phyloP scores from a whole-genome alignment of 1,284 basidiomycete species.

The Sporisorium iseilematis-ciliati region DNA sequence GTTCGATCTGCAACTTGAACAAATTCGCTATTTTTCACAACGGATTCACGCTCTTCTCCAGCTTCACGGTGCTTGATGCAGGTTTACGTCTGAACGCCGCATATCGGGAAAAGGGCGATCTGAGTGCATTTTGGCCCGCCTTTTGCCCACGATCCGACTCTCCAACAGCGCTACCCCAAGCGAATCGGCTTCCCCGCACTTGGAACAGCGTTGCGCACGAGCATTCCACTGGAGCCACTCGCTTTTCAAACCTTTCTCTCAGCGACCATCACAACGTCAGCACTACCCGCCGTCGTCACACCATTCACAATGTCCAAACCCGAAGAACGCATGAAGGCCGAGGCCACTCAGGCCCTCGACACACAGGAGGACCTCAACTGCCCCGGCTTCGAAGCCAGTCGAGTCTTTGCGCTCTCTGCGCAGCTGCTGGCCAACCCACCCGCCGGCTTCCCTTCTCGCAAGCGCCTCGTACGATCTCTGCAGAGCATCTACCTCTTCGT shows the following conservation, averaged over 20 bases:
- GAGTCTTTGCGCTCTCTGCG: slow-evolving; percentile 61
- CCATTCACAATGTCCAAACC: slow-evolving; percentile 21
- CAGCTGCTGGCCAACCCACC: slow-evolving; percentile 56
- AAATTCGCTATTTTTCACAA: background rate
- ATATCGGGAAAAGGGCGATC: background rate
- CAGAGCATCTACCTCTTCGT: slow-evolving; percentile 64
- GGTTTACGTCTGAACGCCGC: slow-evolving; percentile 2
- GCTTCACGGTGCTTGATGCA: too few relatives aligned
- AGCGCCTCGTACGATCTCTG: slow-evolving; percentile 55
- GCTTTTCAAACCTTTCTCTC: background rate
- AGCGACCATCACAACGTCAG: background rate
- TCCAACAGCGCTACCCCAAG: background rate
- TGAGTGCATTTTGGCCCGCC: slow-evolving; percentile 6
- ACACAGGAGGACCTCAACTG: slow-evolving; percentile 52
- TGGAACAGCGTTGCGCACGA: slow-evolving; percentile 1
- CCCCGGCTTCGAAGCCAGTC: slow-evolving; percentile 62
- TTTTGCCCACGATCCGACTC: background rate
- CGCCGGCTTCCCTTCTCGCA: slow-evolving; percentile 52
- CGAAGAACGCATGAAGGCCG: slow-evolving; percentile 45
- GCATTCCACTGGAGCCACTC: background rate
- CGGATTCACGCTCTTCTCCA: background rate
- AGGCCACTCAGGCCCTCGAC: slow-evolving; percentile 55
- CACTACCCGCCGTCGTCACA: slow-evolving; percentile 3
- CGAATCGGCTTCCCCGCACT: slow-evolving; percentile 18
- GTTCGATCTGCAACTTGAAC: background rate